Evolutionary conservation across 164 flowering plant species (phyloP).

Genomic region (grape (Vitis vinifera)): DNA sequence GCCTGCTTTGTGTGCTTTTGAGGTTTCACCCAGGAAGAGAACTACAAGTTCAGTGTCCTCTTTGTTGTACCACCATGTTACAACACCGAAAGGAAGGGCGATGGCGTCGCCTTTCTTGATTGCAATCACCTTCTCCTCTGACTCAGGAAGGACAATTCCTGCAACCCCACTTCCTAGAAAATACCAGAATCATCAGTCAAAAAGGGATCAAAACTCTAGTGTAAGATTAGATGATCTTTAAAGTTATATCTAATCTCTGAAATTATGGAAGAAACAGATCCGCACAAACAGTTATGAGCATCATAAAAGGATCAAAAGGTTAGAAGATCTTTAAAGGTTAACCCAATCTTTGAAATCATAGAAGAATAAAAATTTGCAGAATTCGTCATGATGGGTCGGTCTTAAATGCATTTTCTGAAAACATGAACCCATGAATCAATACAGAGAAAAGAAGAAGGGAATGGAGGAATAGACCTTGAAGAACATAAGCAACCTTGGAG

Average conservation of each 20-base stretch:
- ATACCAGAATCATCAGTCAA: not conserved
- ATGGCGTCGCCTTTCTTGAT: slow-evolving; percentile 83
- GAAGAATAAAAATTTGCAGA: too few relatives aligned
- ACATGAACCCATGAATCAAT: too few relatives aligned
- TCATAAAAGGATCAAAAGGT: too few relatives aligned
- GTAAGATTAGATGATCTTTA: too few relatives aligned
- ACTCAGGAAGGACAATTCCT: slow-evolving; percentile 72
- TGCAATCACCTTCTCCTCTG: slow-evolving; percentile 67
- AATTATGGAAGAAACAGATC: too few relatives aligned
- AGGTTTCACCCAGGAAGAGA: slow-evolving; percentile 79
- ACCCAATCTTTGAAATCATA: too few relatives aligned
- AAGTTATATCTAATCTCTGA: too few relatives aligned
- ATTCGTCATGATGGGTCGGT: too few relatives aligned
- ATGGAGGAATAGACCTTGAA: slow-evolving; percentile 47
- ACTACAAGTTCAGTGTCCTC: slow-evolving; percentile 68
- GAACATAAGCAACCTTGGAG: slow-evolving; percentile 79
- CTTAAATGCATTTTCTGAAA: too few relatives aligned
- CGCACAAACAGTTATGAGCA: too few relatives aligned
- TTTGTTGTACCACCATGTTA: slow-evolving; percentile 86
- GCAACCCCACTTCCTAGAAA: slow-evolving; percentile 63
- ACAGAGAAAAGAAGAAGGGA: too few relatives aligned
- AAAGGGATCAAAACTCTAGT: not conserved
- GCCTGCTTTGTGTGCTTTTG: slow-evolving; percentile 69
- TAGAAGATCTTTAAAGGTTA: too few relatives aligned
- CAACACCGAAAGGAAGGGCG: slow-evolving; percentile 82